A percentile compares a stretch with the other conserved stretches of the same genome.
Conservation (phyloP, 345 rosid genomes). For the Passiflora organensis region DNA sequence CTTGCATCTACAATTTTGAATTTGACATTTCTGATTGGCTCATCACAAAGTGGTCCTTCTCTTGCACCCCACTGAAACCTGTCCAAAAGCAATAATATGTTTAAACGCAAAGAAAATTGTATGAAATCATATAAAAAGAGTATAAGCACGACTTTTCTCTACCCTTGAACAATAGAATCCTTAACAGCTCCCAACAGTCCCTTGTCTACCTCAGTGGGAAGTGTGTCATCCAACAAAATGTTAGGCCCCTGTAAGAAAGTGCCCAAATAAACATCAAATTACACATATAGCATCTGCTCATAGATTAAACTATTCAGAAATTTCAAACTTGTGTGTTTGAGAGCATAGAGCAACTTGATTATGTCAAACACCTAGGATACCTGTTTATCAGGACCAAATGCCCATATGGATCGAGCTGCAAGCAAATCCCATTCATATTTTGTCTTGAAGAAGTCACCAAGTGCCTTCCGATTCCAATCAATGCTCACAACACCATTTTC, state of each 20-base stretch:
- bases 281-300: neutral
- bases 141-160: conserved; percentile 10
- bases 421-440: conserved; percentile 97
- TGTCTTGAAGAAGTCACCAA: conserved; percentile 89
- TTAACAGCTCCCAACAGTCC: conserved; percentile 69
- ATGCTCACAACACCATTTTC: conserved; percentile 84
- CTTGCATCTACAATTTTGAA: conserved; percentile 96
- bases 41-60: conserved; percentile 98
- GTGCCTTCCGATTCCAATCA: conserved; percentile 80
- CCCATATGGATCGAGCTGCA: conserved; percentile 97
- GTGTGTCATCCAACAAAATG: conserved; percentile 86
- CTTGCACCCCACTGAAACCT: conserved; percentile 99
- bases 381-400: conserved; percentile 99
- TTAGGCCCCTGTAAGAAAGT: conserved; percentile 69
- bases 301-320: neutral
- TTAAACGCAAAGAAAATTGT: conserved; percentile 14
- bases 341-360: neutral
- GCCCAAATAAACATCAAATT: neutral
- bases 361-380: conserved; percentile 24
- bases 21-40: conserved; percentile 93
- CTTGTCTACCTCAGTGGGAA: conserved; percentile 93
- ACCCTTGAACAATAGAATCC: conserved; percentile 99
- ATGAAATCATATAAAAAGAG: conserved; percentile 1
- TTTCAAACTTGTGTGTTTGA: neutral
- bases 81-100: conserved; percentile 14